A percentile compares a stretch with the other conserved stretches of the same genome.
These are phyloP conservation scores for Nosema granulosis DNA, from an alignment of 371 early-diverging fungal species.

Conservation along the genomic window DNA sequence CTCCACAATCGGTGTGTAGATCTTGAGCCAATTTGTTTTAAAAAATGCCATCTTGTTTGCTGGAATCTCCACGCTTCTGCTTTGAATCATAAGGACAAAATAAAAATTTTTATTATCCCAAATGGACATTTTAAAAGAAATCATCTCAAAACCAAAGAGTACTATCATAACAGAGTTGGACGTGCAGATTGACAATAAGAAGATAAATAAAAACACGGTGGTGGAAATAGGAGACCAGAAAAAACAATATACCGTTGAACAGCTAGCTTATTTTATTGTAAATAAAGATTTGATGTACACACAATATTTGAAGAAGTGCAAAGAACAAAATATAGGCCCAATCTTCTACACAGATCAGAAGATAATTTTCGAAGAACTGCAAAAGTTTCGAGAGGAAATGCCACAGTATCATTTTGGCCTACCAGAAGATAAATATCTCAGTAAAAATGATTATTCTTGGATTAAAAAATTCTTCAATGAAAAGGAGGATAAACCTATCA, in stretches of 20 bases:
- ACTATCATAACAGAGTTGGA: not conserved
- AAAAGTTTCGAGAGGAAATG: slow-evolving; percentile 7
- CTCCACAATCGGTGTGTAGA: slow-evolving; percentile 95
- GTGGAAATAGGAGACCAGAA: not conserved
- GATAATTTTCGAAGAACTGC: slow-evolving; percentile 42
- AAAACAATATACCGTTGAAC: slow-evolving; percentile 39
- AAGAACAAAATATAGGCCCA: slow-evolving; percentile 11
- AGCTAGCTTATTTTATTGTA: slow-evolving; percentile 30
- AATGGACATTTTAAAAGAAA: slow-evolving; percentile 7
- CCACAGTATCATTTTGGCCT: not conserved
- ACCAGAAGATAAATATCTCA: slow-evolving; percentile 35
- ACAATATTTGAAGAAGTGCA: slow-evolving; percentile 31
- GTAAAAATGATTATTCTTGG: slow-evolving; percentile 28
- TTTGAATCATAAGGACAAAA: not conserved
- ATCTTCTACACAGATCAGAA: slow-evolving; percentile 45
- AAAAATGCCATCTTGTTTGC: slow-evolving; percentile 81
- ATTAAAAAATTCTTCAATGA: slow-evolving; percentile 18
- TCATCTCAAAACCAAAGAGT: not conserved
- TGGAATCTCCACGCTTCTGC: slow-evolving; percentile 69
- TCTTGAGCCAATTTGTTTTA: slow-evolving; percentile 87
- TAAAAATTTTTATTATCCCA: not conserved
- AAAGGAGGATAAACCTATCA: not conserved
- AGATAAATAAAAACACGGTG: not conserved
- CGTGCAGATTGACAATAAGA: not conserved
- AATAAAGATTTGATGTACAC: slow-evolving; percentile 35